phyloP scores from a whole-genome alignment of 257 asterid genomes.

The Knoxia roxburghii region DNA sequence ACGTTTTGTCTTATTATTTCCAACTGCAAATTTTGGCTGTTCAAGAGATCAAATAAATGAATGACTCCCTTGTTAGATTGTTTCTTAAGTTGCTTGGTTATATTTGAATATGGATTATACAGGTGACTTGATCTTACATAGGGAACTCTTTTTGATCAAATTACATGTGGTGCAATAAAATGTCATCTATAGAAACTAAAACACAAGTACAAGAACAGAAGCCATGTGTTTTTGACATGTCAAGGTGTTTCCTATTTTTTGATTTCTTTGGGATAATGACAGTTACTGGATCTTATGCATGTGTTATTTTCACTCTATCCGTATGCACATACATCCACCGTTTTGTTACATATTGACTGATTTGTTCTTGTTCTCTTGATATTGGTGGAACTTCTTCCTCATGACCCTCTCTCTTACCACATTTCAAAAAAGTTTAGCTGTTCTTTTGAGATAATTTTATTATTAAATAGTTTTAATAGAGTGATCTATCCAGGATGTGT shows the following conservation, averaged over 20 bases:
- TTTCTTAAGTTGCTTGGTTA: not conserved
- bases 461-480: slow-evolving; percentile 16
- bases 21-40: not conserved
- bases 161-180: not conserved
- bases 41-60: not conserved
- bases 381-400: not conserved
- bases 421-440: not conserved
- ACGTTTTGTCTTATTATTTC: not conserved
- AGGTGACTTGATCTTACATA: not conserved
- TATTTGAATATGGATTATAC: not conserved
- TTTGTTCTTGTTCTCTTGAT: not conserved
- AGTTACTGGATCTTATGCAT: not conserved
- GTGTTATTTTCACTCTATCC: not conserved
- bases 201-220: not conserved
- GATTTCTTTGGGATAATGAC: not conserved
- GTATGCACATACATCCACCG: too few species aligned
- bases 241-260: too few species aligned
- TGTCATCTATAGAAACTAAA: too few species aligned
- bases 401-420: not conserved
- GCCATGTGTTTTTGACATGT: too few species aligned
- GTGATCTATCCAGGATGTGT: slow-evolving; percentile 62
- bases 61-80: not conserved
- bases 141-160: not conserved
- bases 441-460: slow-evolving; percentile 2
- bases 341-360: not conserved